A percentile compares a stretch with the other conserved stretches of the same genome.
Evolutionary conservation across 2,329 filamentous ascomycete genomes (phyloP).

Genomic region (Colletotrichum melonis): DNA sequence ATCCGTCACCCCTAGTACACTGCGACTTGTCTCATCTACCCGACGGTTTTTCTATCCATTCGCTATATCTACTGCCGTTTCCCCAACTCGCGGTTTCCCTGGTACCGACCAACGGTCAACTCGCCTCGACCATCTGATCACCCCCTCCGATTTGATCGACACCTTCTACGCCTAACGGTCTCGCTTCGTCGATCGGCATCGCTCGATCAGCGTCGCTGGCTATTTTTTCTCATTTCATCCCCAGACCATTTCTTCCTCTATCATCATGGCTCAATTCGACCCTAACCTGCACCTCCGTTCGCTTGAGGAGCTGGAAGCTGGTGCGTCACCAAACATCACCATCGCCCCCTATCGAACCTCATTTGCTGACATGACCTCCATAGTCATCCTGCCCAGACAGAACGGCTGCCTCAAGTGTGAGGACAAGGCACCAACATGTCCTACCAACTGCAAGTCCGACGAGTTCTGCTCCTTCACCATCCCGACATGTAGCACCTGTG

Average conservation of each 20-base stretch:
- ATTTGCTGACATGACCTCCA: constrained; percentile 6
- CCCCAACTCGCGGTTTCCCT: neutral
- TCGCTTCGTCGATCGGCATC: constrained; percentile 27
- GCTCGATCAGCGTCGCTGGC: constrained; percentile 25
- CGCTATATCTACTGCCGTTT: constrained; percentile 19
- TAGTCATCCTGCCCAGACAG: constrained; percentile 51
- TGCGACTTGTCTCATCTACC: constrained; percentile 5
- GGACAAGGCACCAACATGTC: constrained; percentile 55
- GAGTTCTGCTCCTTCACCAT: constrained; percentile 59
- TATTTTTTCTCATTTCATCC: neutral
- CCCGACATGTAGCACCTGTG: constrained; percentile 59
- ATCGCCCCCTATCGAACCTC: neutral
- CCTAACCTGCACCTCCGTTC: constrained; percentile 36
- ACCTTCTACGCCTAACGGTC: constrained; percentile 10
- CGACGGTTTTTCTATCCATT: constrained; percentile 9
- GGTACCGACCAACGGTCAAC: constrained; percentile 2
- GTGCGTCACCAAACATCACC: constrained; percentile 12
- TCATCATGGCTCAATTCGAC: constrained; percentile 34
- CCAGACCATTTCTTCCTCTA: neutral
- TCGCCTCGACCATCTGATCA: constrained; percentile 18
- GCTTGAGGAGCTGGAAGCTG: constrained; percentile 33
- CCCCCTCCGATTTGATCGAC: constrained; percentile 27
- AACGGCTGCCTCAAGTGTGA: constrained; percentile 60
- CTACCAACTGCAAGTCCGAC: constrained; percentile 51
- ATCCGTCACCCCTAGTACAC: neutral